These are phyloP conservation scores for Pythium chondricola DNA, from an alignment of 352 stramenopile genomes.

Conservation along the genomic window DNA sequence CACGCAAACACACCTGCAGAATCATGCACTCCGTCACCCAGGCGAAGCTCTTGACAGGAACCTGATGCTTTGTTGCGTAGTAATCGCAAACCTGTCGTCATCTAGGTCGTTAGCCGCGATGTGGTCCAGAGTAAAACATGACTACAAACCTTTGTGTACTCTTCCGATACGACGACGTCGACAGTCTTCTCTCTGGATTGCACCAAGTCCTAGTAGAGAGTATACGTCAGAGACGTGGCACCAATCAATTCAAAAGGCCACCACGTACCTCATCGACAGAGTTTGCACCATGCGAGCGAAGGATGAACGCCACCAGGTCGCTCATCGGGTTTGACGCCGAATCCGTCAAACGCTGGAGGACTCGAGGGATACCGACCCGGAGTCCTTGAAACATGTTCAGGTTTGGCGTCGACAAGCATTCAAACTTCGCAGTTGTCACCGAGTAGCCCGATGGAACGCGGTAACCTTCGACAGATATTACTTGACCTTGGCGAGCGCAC, in stretches of 20 bases:
- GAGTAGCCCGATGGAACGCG: constrained; percentile 63
- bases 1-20: constrained; percentile 55
- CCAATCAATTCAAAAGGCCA: not conserved
- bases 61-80: constrained; percentile 29
- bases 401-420: constrained; percentile 34
- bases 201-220: constrained; percentile 37
- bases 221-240: not conserved
- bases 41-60: constrained; percentile 56
- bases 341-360: constrained; percentile 27
- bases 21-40: constrained; percentile 83
- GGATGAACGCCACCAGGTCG: constrained; percentile 44
- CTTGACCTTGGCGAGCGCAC: constrained; percentile 38
- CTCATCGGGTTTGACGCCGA: constrained; percentile 35
- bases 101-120: too few species aligned
- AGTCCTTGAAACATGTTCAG: constrained; percentile 55
- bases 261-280: constrained; percentile 43
- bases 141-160: constrained; percentile 69
- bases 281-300: constrained; percentile 57
- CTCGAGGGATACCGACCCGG: constrained; percentile 57
- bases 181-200: constrained; percentile 27
- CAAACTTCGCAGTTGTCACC: constrained; percentile 53
- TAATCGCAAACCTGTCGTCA: constrained; percentile 45
- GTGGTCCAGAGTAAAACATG: constrained; percentile 17
- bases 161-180: constrained; percentile 62
- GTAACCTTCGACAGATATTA: constrained; percentile 68